Evolutionary conservation across 2,329 filamentous ascomycete species (phyloP).

Genomic region (Dendryphion nanum): DNA sequence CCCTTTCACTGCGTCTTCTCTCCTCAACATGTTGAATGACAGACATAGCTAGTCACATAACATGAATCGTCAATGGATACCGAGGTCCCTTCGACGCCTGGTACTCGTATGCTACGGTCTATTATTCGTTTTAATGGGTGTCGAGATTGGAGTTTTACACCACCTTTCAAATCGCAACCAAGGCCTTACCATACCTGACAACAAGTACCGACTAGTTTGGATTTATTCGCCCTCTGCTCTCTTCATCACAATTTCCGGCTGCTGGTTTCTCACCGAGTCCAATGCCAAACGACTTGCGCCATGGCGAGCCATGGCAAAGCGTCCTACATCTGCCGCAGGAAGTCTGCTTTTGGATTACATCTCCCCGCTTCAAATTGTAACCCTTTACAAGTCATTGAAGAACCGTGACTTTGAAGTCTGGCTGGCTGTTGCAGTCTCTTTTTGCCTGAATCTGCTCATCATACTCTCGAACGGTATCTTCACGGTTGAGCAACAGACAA

Average conservation of each 20-base stretch:
- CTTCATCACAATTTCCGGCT: background rate
- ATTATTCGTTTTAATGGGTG: background rate
- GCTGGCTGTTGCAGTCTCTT: background rate
- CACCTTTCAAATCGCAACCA: background rate
- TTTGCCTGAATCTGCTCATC: background rate
- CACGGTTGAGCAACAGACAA: background rate
- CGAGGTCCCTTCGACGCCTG: background rate
- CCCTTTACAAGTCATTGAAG: background rate
- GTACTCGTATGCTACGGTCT: background rate
- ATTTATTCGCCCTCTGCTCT: background rate
- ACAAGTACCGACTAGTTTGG: background rate
- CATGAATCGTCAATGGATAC: background rate
- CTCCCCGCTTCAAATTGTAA: background rate
- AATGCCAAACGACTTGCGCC: background rate
- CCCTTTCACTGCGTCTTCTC: too few species aligned
- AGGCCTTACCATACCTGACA: background rate
- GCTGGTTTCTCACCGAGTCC: background rate
- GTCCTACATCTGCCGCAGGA: background rate
- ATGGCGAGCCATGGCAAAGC: background rate
- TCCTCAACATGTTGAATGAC: too few species aligned
- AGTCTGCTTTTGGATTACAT: background rate
- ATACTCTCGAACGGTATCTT: background rate
- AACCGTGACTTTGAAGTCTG: background rate
- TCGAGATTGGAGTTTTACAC: background rate
- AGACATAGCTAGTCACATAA: too few species aligned